A percentile compares a stretch with the other conserved stretches of the same genome.
These are phyloP conservation scores for Chaetothyriales sp. DNA, from an alignment of 2,329 filamentous ascomycete genomes.

Conservation along the genomic window DNA sequence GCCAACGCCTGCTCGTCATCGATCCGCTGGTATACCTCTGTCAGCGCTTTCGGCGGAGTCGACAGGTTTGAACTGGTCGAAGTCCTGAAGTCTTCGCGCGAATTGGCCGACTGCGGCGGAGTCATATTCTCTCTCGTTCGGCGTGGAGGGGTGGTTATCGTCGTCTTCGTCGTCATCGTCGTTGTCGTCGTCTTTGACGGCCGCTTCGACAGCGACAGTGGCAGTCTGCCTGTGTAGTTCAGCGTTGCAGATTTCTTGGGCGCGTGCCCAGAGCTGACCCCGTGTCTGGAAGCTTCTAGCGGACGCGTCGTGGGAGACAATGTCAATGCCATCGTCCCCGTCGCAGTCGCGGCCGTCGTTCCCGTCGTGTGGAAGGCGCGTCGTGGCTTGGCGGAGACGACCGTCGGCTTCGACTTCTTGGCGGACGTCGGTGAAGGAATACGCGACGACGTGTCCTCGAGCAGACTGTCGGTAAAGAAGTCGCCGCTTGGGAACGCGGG, in stretches of 20 bases:
- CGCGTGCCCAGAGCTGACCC: not conserved
- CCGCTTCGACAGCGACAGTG: not conserved
- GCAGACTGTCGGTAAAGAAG: slow-evolving; percentile 18
- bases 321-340: not conserved
- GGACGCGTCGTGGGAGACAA: not conserved
- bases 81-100: slow-evolving; percentile 14
- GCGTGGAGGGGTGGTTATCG: not conserved
- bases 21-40: slow-evolving; percentile 27
- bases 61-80: slow-evolving; percentile 21
- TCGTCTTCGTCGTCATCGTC: not conserved
- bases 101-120: slow-evolving; percentile 12
- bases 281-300: not conserved
- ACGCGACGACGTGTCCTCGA: slow-evolving; percentile 12
- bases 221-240: not conserved
- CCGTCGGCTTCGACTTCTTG: slow-evolving; percentile 2
- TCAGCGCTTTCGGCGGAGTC: slow-evolving; percentile 24
- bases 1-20: slow-evolving; percentile 25
- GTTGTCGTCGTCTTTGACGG: not conserved
- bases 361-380: slow-evolving; percentile 17
- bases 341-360: not conserved
- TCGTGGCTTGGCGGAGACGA: slow-evolving; percentile 15
- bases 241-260: not conserved
- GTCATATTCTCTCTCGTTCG: slow-evolving; percentile 19
- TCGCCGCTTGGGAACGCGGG: slow-evolving; percentile 9
- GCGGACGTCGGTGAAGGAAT: slow-evolving; percentile 12